Evolutionary conservation across 1,139 yeast genomes (phyloP).

Genomic region (Chernovozyma sophiae-reginae): DNA sequence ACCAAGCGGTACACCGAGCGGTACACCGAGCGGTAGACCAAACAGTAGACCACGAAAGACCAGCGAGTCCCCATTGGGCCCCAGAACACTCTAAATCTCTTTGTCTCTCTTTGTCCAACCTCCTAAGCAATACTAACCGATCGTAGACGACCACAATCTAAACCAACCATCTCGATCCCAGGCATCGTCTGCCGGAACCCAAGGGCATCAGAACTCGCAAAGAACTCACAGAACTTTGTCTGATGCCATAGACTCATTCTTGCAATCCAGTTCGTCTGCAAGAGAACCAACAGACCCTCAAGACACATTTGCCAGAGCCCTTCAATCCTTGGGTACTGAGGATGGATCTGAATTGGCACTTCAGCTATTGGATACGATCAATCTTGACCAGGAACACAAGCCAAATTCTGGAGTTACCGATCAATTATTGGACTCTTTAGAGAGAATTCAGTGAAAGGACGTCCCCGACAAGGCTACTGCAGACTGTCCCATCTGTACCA

Average conservation of each 20-base stretch:
- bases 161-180: slow-evolving; percentile 2
- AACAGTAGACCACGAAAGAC: too few relatives aligned
- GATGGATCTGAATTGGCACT: slow-evolving; percentile 31
- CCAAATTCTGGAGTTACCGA: slow-evolving; percentile 56
- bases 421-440: slow-evolving; percentile 68
- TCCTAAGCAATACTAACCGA: slow-evolving; percentile 17
- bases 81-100: too few relatives aligned
- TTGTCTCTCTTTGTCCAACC: not conserved
- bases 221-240: slow-evolving; percentile 36
- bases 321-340: slow-evolving; percentile 26
- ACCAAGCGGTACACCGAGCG: too few relatives aligned
- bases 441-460: slow-evolving; percentile 53
- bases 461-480: slow-evolving; percentile 52
- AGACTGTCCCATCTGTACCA: slow-evolving; percentile 82
- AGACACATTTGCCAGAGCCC: slow-evolving; percentile 28
- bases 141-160: slow-evolving; percentile 32
- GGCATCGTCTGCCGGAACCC: slow-evolving; percentile 2
- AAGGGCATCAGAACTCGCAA: slow-evolving; percentile 5
- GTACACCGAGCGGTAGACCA: too few relatives aligned
- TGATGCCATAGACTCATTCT: slow-evolving; percentile 32
- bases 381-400: slow-evolving; percentile 3
- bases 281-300: slow-evolving; percentile 10
- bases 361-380: slow-evolving; percentile 22
- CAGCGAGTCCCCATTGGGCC: too few relatives aligned
- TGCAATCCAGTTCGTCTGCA: slow-evolving; percentile 15